A percentile compares a stretch with the other conserved stretches of the same genome.
Evolutionary conservation across 176 grass and related monocot genomes (phyloP).

Genomic region (Ensete ventricosum): DNA sequence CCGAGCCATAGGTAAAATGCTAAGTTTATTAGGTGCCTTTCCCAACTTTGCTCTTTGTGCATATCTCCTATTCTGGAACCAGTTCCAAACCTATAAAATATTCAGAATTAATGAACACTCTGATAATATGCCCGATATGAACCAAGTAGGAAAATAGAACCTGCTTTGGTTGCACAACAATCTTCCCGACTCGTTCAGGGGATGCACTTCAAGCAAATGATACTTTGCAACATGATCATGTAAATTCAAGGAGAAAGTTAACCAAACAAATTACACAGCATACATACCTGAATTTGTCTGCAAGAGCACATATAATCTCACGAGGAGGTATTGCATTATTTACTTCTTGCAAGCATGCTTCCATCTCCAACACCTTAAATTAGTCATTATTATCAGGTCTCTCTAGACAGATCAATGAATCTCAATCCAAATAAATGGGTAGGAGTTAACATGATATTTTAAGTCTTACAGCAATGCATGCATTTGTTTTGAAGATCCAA

Average conservation of each 20-base stretch:
- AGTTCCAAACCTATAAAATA: slow-evolving; percentile 82
- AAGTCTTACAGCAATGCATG: too few species aligned
- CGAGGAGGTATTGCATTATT: slow-evolving; percentile 66
- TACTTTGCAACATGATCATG: not conserved
- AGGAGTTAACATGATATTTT: too few species aligned
- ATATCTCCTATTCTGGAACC: slow-evolving; percentile 98
- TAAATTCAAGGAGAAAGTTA: not conserved
- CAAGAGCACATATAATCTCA: slow-evolving; percentile 46
- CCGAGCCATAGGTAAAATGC: slow-evolving; percentile 5
- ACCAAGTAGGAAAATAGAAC: slow-evolving; percentile 7
- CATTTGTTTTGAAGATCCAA: not conserved
- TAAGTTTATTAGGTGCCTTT: slow-evolving; percentile 31
- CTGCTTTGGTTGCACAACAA: slow-evolving; percentile 83
- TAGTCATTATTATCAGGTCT: not conserved
- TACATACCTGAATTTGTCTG: slow-evolving; percentile 70
- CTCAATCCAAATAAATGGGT: not conserved
- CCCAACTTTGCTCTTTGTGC: slow-evolving; percentile 66
- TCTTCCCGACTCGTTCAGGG: slow-evolving; percentile 55
- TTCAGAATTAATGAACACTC: not conserved
- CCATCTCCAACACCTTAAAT: slow-evolving; percentile 69
- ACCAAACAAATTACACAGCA: slow-evolving; percentile 1
- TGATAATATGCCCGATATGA: not conserved
- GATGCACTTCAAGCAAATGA: slow-evolving; percentile 36
- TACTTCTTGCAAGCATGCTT: slow-evolving; percentile 60
- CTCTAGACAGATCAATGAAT: not conserved